These are phyloP conservation scores for Colletotrichum spinosum DNA, from an alignment of 2,329 filamentous ascomycete species.

Conservation along the genomic window DNA sequence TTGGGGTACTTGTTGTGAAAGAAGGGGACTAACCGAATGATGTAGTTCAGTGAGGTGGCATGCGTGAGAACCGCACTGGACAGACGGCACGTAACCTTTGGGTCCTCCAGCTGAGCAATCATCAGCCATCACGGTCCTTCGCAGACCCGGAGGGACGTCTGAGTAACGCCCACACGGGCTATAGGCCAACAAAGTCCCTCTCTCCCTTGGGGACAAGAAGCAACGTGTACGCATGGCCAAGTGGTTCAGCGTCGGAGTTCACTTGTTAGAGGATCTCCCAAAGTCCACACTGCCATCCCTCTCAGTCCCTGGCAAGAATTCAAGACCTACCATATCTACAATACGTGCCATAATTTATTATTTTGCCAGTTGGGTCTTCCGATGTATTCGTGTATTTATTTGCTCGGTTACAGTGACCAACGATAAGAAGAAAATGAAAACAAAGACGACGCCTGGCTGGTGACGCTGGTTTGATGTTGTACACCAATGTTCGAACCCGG, in stretches of 20 bases:
- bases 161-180: no score
- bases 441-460: no score
- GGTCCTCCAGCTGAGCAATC: no score
- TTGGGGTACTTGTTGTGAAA: no score
- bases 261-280: conserved; percentile 8
- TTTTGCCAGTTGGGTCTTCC: background rate
- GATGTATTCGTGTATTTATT: background rate
- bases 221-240: background rate
- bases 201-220: background rate
- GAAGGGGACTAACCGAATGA: background rate
- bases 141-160: no score
- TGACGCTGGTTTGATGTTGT: no score
- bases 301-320: background rate
- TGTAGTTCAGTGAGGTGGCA: no score
- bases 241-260: background rate
- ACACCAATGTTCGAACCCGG: no score
- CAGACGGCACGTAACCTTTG: no score
- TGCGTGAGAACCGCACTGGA: no score
- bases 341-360: background rate
- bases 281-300: conserved; percentile 6
- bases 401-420: background rate
- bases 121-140: no score
- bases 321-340: background rate
- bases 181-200: no score
- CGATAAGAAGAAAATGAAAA: background rate